Base-by-base conservation (phyloP, 176 grass and related monocot species). In the Musa troglodytarum region DNA sequence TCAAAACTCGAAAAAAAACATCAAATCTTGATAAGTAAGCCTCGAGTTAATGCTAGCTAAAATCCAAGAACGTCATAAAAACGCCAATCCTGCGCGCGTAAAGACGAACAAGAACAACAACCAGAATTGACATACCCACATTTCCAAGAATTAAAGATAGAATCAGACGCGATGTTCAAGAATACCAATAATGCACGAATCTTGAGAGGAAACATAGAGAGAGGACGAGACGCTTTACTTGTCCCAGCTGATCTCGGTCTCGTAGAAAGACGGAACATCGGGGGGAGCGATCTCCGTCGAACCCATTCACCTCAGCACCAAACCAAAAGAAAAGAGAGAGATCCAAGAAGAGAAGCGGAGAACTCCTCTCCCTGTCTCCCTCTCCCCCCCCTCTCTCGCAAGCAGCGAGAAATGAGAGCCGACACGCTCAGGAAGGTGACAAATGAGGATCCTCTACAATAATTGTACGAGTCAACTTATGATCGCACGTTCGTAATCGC, bases 241-340 rank as follows among this genome's bases (percentile, higher is more conserved):
- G 82, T 99, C 90, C 95, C 90, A 99, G 73, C 92, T 94, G 84
- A 99, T 89, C 80, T 99, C 95, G 68, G 90, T 99, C 50, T 82
- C 82, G 76, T 89, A 82, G 62, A 99, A 73, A 72, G 88, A 77
- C 28, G 87, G 88, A 77, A 97, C 81, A 82, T 97, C 91, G 15
- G 85, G 82, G 62, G 67, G 67, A 2, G 81, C 66, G 51, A 83
- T 76, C 52, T 72, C 70, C 81, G 29, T 75, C 8, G 87, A 77
- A 54, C 81, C 84, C 79, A 84, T 84, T 34, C 19, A 12, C 52
- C 15, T 76, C 61, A 49, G 68, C 74, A 65, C 10, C 61, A 57
- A 34, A 73, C 67, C 52, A 53, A 78, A 49, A 22, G 22, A 22
- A 8, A 29, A 74, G 29, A 81, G 22, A 14, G 29, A 51, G 68